A percentile compares a stretch with the other conserved stretches of the same genome.
Evolutionary conservation across 371 early-diverging fungal genomes (phyloP).

Genomic region (Antonospora locustae): DNA sequence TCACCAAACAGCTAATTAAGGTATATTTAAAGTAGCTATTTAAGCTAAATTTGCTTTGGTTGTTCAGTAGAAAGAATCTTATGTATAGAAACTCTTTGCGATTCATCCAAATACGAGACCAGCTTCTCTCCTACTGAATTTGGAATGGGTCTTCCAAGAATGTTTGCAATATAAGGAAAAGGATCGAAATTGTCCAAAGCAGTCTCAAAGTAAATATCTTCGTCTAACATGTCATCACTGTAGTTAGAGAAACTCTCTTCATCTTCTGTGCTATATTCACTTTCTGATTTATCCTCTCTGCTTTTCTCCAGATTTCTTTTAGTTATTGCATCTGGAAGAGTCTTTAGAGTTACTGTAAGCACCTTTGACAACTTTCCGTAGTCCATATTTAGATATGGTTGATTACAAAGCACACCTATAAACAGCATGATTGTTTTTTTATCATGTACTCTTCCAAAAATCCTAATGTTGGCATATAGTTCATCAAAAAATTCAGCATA

Average conservation of each 20-base stretch:
- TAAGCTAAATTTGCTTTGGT: not conserved
- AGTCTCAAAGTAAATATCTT: slow-evolving; percentile 52
- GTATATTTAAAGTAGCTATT: not conserved
- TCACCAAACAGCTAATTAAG: not conserved
- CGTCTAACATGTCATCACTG: slow-evolving; percentile 41
- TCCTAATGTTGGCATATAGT: slow-evolving; percentile 20
- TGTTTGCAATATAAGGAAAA: slow-evolving; percentile 30
- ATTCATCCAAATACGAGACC: not conserved
- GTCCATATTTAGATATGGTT: slow-evolving; percentile 7
- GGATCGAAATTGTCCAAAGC: slow-evolving; percentile 51
- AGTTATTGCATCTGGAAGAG: slow-evolving; percentile 49
- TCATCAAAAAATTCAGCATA: slow-evolving; percentile 18
- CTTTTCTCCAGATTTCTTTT: slow-evolving; percentile 39
- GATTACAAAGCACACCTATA: slow-evolving; percentile 34
- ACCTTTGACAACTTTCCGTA: slow-evolving; percentile 13
- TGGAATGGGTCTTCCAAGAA: slow-evolving; percentile 11
- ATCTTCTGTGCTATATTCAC: slow-evolving; percentile 32
- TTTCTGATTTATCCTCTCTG: slow-evolving; percentile 16
- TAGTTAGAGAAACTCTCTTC: not conserved
- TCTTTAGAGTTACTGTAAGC: slow-evolving; percentile 31
- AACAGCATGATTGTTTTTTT: slow-evolving; percentile 53
- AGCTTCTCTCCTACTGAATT: not conserved
- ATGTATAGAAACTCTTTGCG: not conserved
- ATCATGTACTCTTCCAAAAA: slow-evolving; percentile 54
- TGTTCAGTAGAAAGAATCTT: not conserved